Percentiles rank a stretch among this genome's conserved stretches.
Conservation (phyloP, 768 basidiomycete species). For the Hygrocybe punicea region DNA sequence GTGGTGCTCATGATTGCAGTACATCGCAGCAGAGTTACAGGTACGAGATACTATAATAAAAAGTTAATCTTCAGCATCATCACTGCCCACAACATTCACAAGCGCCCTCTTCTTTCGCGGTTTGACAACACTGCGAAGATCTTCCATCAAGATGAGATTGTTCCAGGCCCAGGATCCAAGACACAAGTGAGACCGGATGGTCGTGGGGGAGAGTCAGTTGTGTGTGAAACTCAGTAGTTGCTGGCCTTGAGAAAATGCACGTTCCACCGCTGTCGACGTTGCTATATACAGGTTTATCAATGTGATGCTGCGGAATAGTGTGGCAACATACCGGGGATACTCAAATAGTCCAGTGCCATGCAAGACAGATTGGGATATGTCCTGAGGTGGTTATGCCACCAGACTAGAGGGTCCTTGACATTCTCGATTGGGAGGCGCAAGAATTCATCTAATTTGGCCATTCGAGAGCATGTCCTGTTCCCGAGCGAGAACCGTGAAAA, state of each 20-base stretch:
- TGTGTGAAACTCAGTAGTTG: constrained; percentile 17
- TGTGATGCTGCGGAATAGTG: too few species aligned
- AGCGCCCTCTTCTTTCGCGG: too few species aligned
- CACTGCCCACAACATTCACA: too few species aligned
- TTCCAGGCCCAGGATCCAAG: too few species aligned
- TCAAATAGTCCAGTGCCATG: constrained; percentile 30
- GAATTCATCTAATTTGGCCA: constrained; percentile 12
- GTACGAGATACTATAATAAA: too few species aligned
- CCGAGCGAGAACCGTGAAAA: neutral
- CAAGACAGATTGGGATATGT: constrained; percentile 20
- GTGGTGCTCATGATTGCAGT: too few species aligned
- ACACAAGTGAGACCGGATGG: too few species aligned
- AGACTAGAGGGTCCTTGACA: constrained; percentile 16
- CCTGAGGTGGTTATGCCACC: constrained; percentile 17
- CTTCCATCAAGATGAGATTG: too few species aligned
- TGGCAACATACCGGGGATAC: neutral
- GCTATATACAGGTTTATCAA: constrained; percentile 10
- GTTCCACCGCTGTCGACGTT: constrained; percentile 22
- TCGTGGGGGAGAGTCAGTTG: constrained; percentile 17
- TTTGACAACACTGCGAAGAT: too few species aligned
- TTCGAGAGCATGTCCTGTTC: neutral
- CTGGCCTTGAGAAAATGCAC: constrained; percentile 22
- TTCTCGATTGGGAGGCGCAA: constrained; percentile 12
- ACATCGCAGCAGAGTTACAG: too few species aligned
- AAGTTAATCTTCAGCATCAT: too few species aligned